Percentiles rank a stretch among this genome's conserved stretches.
These are phyloP conservation scores for Gossypioides kirkii DNA, from an alignment of 345 rosid species.

Conservation along the genomic window DNA sequence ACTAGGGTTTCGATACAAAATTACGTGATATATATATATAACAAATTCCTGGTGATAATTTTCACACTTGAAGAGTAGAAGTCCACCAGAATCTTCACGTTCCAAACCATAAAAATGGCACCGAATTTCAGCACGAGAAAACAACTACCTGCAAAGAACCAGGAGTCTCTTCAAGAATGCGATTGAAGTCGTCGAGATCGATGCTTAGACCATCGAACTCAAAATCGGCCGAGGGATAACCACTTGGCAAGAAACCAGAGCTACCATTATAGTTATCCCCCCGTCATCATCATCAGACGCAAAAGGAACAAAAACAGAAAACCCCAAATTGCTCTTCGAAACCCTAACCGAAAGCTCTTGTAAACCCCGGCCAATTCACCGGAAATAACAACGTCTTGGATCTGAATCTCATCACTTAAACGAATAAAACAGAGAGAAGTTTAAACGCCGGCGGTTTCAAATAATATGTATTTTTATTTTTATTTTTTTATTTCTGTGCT, in stretches of 20 bases:
- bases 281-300: conserved; percentile 27
- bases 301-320: conserved; percentile 2
- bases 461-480: conserved; percentile 6
- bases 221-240: conserved; percentile 15
- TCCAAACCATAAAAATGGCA: conserved; percentile 7
- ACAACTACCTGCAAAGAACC: conserved; percentile 36
- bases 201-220: conserved; percentile 28
- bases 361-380: neutral
- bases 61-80: conserved; percentile 1
- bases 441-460: conserved; percentile 21
- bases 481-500: conserved; percentile 6
- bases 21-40: neutral
- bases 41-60: neutral
- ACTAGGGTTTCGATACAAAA: neutral
- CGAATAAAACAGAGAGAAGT: neutral
- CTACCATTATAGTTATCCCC: conserved; percentile 13
- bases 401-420: conserved; percentile 9
- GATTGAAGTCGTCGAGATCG: conserved; percentile 32
- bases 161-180: conserved; percentile 33
- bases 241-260: conserved; percentile 10
- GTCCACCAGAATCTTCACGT: neutral
- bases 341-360: conserved; percentile 10
- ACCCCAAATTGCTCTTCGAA: neutral
- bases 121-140: neutral
- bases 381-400: neutral